Percentiles rank a stretch among this genome's conserved stretches.
phyloP scores from a whole-genome alignment of 495 filamentous ascomycete species.

The Terfezia claveryi region DNA sequence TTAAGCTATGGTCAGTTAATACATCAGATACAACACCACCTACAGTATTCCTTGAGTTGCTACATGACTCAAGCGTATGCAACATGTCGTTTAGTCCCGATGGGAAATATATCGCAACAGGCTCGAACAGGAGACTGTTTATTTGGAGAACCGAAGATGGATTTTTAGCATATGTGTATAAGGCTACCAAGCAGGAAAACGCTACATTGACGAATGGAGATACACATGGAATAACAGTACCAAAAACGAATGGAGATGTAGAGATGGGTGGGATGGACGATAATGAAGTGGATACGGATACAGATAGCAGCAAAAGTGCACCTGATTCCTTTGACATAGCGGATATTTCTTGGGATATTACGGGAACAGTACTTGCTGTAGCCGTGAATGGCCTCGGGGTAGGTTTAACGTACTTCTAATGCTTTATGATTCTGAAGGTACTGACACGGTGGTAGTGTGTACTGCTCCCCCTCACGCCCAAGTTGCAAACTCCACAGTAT shows the following conservation, averaged over 20 bases:
- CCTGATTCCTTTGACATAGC: not conserved
- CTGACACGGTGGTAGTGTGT: no score
- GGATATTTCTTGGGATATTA: not conserved
- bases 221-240: not conserved
- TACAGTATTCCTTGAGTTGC: not conserved
- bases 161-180: not conserved
- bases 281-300: constrained; percentile 1
- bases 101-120: not conserved
- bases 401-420: not conserved
- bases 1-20: no score
- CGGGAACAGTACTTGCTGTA: not conserved
- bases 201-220: not conserved
- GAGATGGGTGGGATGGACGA: constrained; percentile 1
- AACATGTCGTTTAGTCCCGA: not conserved
- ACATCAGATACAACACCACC: no score
- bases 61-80: not conserved
- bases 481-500: no score
- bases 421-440: not conserved
- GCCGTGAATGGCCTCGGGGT: not conserved
- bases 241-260: not conserved
- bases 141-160: not conserved
- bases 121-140: not conserved
- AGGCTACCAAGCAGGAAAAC: not conserved
- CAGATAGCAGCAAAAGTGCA: not conserved
- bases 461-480: no score